Percentiles rank a stretch among this genome's conserved stretches.
Evolutionary conservation across 192 early-diverging fungal species (phyloP).

Genomic region (Backusella luteola): DNA sequence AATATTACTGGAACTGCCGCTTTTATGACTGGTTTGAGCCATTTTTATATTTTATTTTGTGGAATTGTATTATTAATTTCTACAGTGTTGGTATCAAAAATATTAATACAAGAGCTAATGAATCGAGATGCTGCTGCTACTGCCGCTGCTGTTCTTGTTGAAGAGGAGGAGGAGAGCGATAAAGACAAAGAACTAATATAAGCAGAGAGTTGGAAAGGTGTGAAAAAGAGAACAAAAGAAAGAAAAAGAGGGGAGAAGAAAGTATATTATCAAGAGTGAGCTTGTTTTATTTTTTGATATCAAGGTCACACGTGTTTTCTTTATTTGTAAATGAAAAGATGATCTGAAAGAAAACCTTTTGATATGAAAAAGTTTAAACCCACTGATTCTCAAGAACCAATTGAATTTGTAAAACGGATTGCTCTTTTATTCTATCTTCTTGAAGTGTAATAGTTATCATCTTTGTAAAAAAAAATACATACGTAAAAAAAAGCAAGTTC

Average conservation of each 20-base stretch:
- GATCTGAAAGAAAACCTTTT: not conserved
- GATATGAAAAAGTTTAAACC: not conserved
- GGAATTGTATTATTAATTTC: not conserved
- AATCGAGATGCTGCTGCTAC: not conserved
- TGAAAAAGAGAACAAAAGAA: slow-evolving; percentile 13
- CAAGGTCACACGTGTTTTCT: slow-evolving; percentile 12
- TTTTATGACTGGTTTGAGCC: slow-evolving; percentile 1
- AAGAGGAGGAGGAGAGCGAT: not conserved
- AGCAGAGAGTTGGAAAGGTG: slow-evolving; percentile 3
- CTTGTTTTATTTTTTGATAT: not conserved
- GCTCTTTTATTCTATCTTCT: not conserved
- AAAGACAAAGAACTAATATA: not conserved
- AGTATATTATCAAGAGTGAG: not conserved
- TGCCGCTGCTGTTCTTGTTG: not conserved
- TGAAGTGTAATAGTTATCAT: no score
- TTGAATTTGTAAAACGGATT: not conserved
- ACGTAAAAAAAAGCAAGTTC: not conserved
- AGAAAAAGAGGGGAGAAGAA: not conserved
- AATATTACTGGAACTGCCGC: slow-evolving; percentile 59
- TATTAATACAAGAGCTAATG: not conserved
- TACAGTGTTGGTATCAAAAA: not conserved
- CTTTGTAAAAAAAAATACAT: no score
- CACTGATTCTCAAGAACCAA: not conserved
- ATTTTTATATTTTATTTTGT: not conserved
- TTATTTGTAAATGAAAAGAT: not conserved